Evolutionary conservation across 2,329 filamentous ascomycete genomes (phyloP).

Genomic region (Colletotrichum limetticola): DNA sequence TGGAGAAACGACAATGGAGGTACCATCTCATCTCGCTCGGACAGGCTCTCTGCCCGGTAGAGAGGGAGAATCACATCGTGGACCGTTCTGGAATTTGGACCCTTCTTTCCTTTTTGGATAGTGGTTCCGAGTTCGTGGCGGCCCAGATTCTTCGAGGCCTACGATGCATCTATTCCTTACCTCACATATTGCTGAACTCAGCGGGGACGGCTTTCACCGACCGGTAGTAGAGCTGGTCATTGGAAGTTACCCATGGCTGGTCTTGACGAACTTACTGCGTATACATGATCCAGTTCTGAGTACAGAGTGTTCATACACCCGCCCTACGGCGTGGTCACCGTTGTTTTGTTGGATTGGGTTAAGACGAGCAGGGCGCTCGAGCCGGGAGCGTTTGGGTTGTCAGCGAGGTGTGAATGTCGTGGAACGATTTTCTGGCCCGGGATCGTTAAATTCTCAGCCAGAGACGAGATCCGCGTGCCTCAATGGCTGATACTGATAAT

Average conservation of each 20-base stretch:
- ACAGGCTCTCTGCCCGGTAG: background rate
- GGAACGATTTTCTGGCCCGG: slow-evolving; percentile 4
- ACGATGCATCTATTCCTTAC: slow-evolving; percentile 5
- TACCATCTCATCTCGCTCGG: background rate
- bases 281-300: background rate
- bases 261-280: too few relatives aligned
- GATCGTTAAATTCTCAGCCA: slow-evolving; percentile 7
- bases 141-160: background rate
- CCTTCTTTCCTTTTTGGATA: background rate
- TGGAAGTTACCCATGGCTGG: slow-evolving; percentile 10
- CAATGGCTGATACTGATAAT: background rate
- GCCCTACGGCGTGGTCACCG: background rate
- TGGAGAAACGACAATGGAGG: slow-evolving; percentile 8
- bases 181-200: background rate
- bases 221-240: background rate
- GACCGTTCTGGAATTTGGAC: slow-evolving; percentile 8
- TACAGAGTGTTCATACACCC: background rate
- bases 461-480: slow-evolving; percentile 17
- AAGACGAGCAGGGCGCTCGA: background rate
- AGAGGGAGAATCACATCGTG: slow-evolving; percentile 7
- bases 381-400: background rate
- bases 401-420: background rate
- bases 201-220: background rate
- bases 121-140: background rate
- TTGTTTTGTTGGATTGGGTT: background rate